Percentiles rank a stretch among this genome's conserved stretches.
Conservation (phyloP, 2,329 filamentous ascomycete species). For the Raffaelea ambrosiae region DNA sequence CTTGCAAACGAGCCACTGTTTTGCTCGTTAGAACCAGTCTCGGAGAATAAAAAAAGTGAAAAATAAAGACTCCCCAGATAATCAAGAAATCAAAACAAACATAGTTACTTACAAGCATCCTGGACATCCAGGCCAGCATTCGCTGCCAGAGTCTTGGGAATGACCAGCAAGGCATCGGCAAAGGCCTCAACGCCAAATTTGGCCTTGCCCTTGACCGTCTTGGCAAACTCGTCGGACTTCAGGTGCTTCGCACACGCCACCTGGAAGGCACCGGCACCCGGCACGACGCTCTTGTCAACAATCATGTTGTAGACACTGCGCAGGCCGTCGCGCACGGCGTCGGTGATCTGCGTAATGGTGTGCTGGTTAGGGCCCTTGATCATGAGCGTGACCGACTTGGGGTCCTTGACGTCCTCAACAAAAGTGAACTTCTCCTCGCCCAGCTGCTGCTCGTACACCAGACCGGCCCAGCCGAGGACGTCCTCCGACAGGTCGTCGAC, state of each 20-base stretch:
- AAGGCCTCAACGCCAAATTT: conserved; percentile 95
- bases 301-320: conserved; percentile 99
- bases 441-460: conserved; percentile 93
- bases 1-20: conserved; percentile 74
- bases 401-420: conserved; percentile 95
- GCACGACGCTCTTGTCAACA: conserved; percentile 92
- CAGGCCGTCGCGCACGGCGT: conserved; percentile 89
- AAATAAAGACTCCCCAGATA: conserved; percentile 2
- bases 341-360: conserved; percentile 93
- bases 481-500: conserved; percentile 87
- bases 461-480: conserved; percentile 87
- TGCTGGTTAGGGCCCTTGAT: conserved; percentile 98
- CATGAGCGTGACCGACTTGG: conserved; percentile 92
- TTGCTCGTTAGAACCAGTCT: conserved; percentile 10
- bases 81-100: background rate
- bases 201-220: conserved; percentile 93
- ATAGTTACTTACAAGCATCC: conserved; percentile 67
- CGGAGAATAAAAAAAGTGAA: background rate
- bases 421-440: conserved; percentile 99
- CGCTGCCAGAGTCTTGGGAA: conserved; percentile 93
- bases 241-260: conserved; percentile 84
- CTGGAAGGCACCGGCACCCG: conserved; percentile 92
- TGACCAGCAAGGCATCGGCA: conserved; percentile 86
- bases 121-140: conserved; percentile 97
- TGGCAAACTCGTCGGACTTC: conserved; percentile 76